These are phyloP conservation scores for Plasmodium sp. DNA, from an alignment of 169 alveolate species.

Conservation along the genomic window DNA sequence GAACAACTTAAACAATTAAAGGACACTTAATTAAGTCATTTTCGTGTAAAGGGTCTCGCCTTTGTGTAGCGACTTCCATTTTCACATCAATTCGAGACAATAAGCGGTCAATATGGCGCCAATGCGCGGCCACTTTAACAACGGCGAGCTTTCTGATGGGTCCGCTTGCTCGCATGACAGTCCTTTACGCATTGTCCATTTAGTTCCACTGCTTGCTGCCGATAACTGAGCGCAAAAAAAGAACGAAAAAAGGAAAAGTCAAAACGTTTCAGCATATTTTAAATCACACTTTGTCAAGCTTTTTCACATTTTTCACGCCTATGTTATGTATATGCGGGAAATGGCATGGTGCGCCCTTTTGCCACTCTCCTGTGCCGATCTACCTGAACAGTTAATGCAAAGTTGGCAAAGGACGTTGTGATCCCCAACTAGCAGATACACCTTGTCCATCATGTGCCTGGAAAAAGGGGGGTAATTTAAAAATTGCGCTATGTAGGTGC, in stretches of 20 bases:
- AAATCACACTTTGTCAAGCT: background rate
- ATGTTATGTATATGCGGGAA: background rate
- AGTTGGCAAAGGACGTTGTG: constrained; percentile 81
- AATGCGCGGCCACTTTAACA: background rate
- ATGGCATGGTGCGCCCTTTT: background rate
- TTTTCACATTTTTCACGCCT: background rate
- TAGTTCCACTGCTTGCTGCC: constrained; percentile 65
- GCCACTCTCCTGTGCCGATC: constrained; percentile 16
- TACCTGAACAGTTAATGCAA: constrained; percentile 83
- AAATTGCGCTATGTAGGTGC: background rate
- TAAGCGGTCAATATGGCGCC: background rate
- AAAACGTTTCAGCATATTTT: background rate
- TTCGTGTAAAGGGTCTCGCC: background rate
- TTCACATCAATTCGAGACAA: background rate
- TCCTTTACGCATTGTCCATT: background rate
- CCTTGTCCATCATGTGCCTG: constrained; percentile 80
- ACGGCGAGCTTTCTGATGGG: background rate
- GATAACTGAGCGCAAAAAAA: constrained; percentile 38
- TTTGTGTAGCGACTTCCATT: background rate
- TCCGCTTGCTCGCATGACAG: background rate
- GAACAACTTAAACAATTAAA: background rate
- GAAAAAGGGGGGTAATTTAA: background rate
- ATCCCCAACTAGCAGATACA: constrained; percentile 77
- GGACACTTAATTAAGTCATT: background rate
- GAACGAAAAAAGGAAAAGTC: constrained; percentile 4